Conservation (phyloP, 805 yeast genomes). For the Ogataea thermomethanolica region DNA sequence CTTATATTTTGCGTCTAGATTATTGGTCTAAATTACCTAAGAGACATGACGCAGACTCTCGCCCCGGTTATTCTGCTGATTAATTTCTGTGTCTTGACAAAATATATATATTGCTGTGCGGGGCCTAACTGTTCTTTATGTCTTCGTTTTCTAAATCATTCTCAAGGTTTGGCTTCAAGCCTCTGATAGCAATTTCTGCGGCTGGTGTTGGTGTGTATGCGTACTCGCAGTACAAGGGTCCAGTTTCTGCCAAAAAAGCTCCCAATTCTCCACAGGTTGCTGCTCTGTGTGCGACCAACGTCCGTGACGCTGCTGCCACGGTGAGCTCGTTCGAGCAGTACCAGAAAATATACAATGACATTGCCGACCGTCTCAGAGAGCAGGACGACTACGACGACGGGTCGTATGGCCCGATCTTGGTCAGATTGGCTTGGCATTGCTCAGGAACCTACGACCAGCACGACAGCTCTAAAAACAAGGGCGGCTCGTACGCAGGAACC, state of each 20-base stretch:
- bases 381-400: constrained; percentile 60
- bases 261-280: constrained; percentile 24
- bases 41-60: neutral
- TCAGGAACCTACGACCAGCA: constrained; percentile 45
- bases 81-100: neutral
- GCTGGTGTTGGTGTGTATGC: constrained; percentile 31
- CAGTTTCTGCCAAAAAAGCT: constrained; percentile 13
- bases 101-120: constrained; percentile 1
- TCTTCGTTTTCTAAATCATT: constrained; percentile 4
- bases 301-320: constrained; percentile 32
- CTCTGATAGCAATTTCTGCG: neutral
- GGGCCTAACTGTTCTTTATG: neutral
- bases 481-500: constrained; percentile 52
- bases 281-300: constrained; percentile 29
- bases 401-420: constrained; percentile 47
- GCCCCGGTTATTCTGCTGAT: neutral
- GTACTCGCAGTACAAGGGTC: constrained; percentile 17
- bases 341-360: constrained; percentile 67
- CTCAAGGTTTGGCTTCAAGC: constrained; percentile 1
- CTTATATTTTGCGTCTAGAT: neutral
- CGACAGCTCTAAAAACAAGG: constrained; percentile 38
- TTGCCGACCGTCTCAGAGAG: constrained; percentile 58
- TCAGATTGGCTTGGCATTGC: constrained; percentile 49
- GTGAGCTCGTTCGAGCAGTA: constrained; percentile 48
- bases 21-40: neutral